phyloP scores from a whole-genome alignment of 2,329 filamentous ascomycete species.

The Tympanopsis confertula region DNA sequence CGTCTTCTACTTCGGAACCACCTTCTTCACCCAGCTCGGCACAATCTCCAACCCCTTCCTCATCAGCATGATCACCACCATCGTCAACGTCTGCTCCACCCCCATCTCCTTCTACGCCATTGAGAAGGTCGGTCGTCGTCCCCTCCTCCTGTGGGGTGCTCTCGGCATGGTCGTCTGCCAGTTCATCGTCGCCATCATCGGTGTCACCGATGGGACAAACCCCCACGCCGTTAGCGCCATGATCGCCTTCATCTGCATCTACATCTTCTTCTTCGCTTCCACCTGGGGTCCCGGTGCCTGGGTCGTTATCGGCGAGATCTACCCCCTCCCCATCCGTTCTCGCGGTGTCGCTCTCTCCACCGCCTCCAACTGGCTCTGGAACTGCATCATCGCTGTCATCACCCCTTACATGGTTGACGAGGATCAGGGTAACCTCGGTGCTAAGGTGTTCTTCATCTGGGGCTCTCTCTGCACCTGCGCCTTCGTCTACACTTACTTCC shows the following conservation, averaged over 20 bases:
- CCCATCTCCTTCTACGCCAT: slow-evolving; percentile 80
- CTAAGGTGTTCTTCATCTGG: slow-evolving; percentile 68
- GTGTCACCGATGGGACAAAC: slow-evolving; percentile 47
- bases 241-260: slow-evolving; percentile 82
- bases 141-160: slow-evolving; percentile 68
- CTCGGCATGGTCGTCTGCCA: slow-evolving; percentile 76
- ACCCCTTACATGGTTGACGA: slow-evolving; percentile 58
- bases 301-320: slow-evolving; percentile 82
- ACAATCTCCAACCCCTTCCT: slow-evolving; percentile 70
- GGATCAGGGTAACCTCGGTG: slow-evolving; percentile 51
- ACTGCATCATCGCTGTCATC: slow-evolving; percentile 62
- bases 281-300: slow-evolving; percentile 79
- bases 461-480: slow-evolving; percentile 50
- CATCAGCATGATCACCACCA: slow-evolving; percentile 73
- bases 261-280: slow-evolving; percentile 84
- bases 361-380: slow-evolving; percentile 87
- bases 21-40: slow-evolving; percentile 70
- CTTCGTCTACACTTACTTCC: slow-evolving; percentile 59
- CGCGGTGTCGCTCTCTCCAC: slow-evolving; percentile 79
- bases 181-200: slow-evolving; percentile 73
- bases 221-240: slow-evolving; percentile 50
- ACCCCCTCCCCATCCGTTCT: slow-evolving; percentile 77
- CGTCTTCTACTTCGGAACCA: slow-evolving; percentile 78
- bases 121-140: slow-evolving; percentile 70
- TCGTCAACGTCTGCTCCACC: slow-evolving; percentile 79